Base-by-base conservation (phyloP, 345 rosid genomes). In the Citrus unshiu region DNA sequence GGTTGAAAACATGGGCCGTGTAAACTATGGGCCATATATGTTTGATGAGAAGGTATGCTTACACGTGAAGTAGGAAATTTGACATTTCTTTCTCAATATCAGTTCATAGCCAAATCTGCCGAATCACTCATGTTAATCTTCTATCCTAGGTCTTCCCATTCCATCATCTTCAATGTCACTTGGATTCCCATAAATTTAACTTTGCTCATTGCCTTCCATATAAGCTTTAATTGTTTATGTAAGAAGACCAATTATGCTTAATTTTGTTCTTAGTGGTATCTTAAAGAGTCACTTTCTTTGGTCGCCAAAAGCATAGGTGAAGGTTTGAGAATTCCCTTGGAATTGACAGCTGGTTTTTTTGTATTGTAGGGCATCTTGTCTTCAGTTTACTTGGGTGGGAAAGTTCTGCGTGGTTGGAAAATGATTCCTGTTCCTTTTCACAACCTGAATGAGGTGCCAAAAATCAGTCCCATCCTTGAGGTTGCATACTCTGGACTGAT, bases 1-100 rank as follows among this genome's bases (percentile, higher is more conserved):
- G 98, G 99, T 95, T 84, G 99, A 95, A 84, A 95, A 95, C 85
- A 87, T 91, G 96, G 99, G 99, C 37, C 97, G 91, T 18, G 88
- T 93, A 72, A 95, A 95, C 81, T 92, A 93, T 79, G 99, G 99
- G 32, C 79, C 78, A 37, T 90, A 88, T 89, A 27, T 91, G 68
- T 93, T 89, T 86, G 99, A 95, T 83, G 84, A 83, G 79, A 95
- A 95, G 98, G 99, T 89, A 87, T 80, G 29, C 34, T 76, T 69
- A 66, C 67, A 43, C 60, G 35, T 34, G 29, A 35, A 54, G 68
- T 67, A 59, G 68, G 56, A 67, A 54, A 22, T 56, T 66, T 54
- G n/a, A 10, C n/a, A 40, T 51, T 57, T 70, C 29, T 74, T 74
- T 63, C 75, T 61, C 2, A 68, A 19, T 32, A 24, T 56, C 76